Conservation (phyloP, 305 asterid genomes). For the Rubia tinctorum region DNA sequence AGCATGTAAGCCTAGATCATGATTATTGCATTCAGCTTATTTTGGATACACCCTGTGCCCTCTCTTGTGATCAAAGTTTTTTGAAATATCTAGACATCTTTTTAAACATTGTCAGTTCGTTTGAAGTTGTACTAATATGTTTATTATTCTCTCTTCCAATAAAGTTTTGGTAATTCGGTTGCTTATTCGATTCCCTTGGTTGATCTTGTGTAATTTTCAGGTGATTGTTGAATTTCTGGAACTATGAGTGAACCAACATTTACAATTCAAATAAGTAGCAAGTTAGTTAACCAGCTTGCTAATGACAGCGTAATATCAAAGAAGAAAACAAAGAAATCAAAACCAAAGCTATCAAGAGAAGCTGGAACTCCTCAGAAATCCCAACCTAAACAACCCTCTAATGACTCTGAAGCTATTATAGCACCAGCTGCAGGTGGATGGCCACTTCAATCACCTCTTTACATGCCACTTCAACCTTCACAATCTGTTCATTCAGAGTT, state of each 20-base stretch:
- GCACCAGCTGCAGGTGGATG: slow-evolving; percentile 52
- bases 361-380: slow-evolving; percentile 22
- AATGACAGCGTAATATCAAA: slow-evolving; percentile 56
- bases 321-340: slow-evolving; percentile 68
- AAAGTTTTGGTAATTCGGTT: not conserved
- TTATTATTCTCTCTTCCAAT: not conserved
- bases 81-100: not conserved
- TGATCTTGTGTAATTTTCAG: slow-evolving; percentile 30
- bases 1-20: not conserved
- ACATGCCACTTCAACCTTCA: slow-evolving; percentile 47
- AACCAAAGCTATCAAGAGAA: slow-evolving; percentile 44
- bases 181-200: slow-evolving; percentile 1
- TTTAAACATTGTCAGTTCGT: not conserved
- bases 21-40: not conserved
- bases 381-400: slow-evolving; percentile 25
- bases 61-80: not conserved
- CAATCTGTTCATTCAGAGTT: slow-evolving; percentile 51
- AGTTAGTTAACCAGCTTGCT: slow-evolving; percentile 62
- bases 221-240: slow-evolving; percentile 30
- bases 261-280: slow-evolving; percentile 71
- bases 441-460: slow-evolving; percentile 79
- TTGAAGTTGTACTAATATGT: not conserved
- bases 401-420: slow-evolving; percentile 38
- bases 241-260: slow-evolving; percentile 65
- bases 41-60: not conserved